Conservation (phyloP, 2,329 filamentous ascomycete species). For the Parastagonospora nodorum region DNA sequence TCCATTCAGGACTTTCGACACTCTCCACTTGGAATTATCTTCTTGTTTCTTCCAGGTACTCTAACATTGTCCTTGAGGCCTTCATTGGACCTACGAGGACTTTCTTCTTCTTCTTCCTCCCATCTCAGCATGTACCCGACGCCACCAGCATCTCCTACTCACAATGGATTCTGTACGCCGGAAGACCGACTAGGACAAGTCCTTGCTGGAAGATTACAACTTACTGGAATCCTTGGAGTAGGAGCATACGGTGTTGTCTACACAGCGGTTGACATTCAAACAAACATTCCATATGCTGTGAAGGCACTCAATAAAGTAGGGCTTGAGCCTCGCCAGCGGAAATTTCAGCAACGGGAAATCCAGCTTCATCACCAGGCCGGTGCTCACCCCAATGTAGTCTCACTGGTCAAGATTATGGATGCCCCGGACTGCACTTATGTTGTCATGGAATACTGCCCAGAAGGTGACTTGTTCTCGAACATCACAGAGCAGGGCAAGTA, state of each 20-base stretch:
- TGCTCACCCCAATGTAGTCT: conserved; percentile 89
- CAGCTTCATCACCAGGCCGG: conserved; percentile 88
- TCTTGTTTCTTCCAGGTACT: conserved; percentile 20
- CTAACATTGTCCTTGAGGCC: conserved; percentile 45
- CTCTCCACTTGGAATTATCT: conserved; percentile 7
- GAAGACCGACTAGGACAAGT: conserved; percentile 86
- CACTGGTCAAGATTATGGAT: conserved; percentile 91
- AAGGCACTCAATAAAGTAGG: conserved; percentile 96
- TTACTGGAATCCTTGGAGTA: conserved; percentile 84
- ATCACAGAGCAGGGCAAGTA: conserved; percentile 96
- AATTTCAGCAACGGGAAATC: conserved; percentile 93
- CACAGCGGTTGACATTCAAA: conserved; percentile 81
- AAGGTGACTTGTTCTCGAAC: conserved; percentile 95
- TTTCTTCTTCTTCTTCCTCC: conserved; percentile 13
- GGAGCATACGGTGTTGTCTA: conserved; percentile 98
- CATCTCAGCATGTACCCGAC: conserved; percentile 54
- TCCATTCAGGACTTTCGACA: neutral
- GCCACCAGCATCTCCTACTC: conserved; percentile 55
- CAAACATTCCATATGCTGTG: conserved; percentile 83
- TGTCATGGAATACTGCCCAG: conserved; percentile 94
- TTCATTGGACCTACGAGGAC: conserved; percentile 50
- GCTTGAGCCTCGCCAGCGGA: conserved; percentile 82
- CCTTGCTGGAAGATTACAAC: conserved; percentile 79
- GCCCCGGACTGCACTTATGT: conserved; percentile 92
- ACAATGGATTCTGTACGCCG: conserved; percentile 58